Base-by-base conservation (phyloP, 306 rosid species). In the Myrica gale region DNA sequence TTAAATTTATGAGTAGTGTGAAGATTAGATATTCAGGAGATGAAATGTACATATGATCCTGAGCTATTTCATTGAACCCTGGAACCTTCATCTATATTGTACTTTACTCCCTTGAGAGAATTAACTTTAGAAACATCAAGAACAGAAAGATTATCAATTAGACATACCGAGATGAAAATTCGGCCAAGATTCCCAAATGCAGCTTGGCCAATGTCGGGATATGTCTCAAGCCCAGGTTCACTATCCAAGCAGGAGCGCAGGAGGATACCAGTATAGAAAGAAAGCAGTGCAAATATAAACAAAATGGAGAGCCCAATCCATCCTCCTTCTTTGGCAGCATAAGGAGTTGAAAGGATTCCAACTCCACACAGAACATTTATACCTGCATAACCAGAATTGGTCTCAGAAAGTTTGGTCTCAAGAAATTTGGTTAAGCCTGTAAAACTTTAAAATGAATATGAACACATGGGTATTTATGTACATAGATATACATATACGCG, bases 141-240 rank as follows among this genome's bases (percentile, higher is more conserved):
- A 65, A 46, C 20, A 8, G 54, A 70, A 15, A 80, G 58, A 79
- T 63, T 10, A 39, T 32, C 5, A 68, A n/a, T 6, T 43, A 66
- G 74, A 79, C 91, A 82, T 68, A 96, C 99, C 74, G 99, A 96
- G 79, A 92, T 88, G 83, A 68, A 79, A 6, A 96, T 84, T 53
- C 99, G 89, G 54, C 99, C 99, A 0, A 78, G 15, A 42, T 88
- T 76, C 46, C 99, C 99, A 75, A 96, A 96, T 47, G 99, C 99
- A 74, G 98, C 99, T 71, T 90, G 96, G 63, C 99, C 99, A 81
- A 96, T 87, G 65, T 96, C 99, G 10, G 99, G 99, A 81, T 92
- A 96, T n/a, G 99, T 96, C 78, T 96, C 97, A 21, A 96, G 86
- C 17, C 92, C 98, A 44, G 99, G 97, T 63, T 85, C 87, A 61